phyloP scores from a whole-genome alignment of 2,329 filamentous ascomycete species.

The Didymella lethalis region DNA sequence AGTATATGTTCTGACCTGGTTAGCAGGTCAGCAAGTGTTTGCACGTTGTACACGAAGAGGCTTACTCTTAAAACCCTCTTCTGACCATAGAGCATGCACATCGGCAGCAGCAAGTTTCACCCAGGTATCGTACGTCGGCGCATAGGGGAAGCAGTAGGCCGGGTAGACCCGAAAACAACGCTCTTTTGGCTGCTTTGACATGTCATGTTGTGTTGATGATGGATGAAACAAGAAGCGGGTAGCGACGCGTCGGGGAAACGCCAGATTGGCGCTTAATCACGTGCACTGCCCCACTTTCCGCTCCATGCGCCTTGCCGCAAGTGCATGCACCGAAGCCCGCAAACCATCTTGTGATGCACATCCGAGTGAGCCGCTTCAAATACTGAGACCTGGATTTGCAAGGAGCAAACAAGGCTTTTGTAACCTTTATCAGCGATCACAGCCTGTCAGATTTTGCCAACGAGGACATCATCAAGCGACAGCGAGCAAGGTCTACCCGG shows the following conservation, averaged over 20 bases:
- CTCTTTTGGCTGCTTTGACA: conserved; percentile 36
- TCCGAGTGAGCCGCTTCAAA: conserved; percentile 42
- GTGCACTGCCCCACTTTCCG: conserved; percentile 16
- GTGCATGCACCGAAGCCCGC: conserved; percentile 16
- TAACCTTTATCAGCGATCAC: neutral
- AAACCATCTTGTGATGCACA: conserved; percentile 16
- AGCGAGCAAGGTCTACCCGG: conserved; percentile 26
- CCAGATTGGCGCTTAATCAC: conserved; percentile 17
- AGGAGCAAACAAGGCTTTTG: conserved; percentile 39
- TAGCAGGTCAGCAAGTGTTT: neutral
- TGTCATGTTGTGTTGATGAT: conserved; percentile 41
- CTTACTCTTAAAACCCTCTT: conserved; percentile 61
- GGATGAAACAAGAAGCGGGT: conserved; percentile 16
- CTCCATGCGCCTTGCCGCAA: conserved; percentile 11
- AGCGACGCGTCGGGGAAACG: conserved; percentile 29
- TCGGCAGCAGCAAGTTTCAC: conserved; percentile 66
- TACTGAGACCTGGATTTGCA: conserved; percentile 22
- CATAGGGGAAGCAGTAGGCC: conserved; percentile 66
- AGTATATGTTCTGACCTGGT: conserved; percentile 63
- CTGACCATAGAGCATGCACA: conserved; percentile 60
- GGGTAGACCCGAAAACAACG: conserved; percentile 58
- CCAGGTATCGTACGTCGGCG: conserved; percentile 69
- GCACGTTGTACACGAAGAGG: neutral
- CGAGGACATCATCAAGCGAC: neutral
- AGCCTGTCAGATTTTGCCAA: neutral